These are phyloP conservation scores for Mycogone perniciosa DNA, from an alignment of 2,329 filamentous ascomycete species.

Conservation along the genomic window DNA sequence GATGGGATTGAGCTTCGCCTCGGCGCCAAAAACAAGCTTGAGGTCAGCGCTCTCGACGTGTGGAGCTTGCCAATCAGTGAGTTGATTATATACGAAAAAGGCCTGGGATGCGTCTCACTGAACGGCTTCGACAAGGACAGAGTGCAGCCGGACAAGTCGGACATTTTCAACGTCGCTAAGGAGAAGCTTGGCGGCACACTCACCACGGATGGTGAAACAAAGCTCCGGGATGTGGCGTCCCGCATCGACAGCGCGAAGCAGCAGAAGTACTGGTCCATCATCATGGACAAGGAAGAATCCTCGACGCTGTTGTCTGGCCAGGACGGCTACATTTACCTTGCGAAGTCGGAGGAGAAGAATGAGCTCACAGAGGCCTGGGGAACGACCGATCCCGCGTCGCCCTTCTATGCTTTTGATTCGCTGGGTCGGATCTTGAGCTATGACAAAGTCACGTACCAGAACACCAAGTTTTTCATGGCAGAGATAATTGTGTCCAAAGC, in stretches of 20 bases:
- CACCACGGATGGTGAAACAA: neutral
- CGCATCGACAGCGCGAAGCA: neutral
- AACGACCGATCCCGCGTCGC: neutral
- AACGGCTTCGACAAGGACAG: neutral
- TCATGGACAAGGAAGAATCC: conserved; percentile 3
- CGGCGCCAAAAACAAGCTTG: conserved; percentile 1
- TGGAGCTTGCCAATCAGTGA: neutral
- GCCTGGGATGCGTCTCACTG: neutral
- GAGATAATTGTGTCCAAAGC: neutral
- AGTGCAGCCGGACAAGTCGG: neutral
- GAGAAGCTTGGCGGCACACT: neutral
- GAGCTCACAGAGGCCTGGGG: neutral
- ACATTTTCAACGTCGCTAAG: neutral
- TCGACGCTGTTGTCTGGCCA: neutral
- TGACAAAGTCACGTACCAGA: neutral
- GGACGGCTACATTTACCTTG: neutral
- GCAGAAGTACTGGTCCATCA: neutral
- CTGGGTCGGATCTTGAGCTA: neutral
- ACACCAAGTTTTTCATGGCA: neutral
- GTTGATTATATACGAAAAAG: neutral
- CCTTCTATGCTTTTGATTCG: neutral
- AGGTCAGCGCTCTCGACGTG: neutral
- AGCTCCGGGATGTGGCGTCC: neutral
- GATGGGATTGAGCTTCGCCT: conserved; percentile 4
- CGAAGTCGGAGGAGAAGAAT: neutral